Base-by-base conservation (phyloP, 306 rosid genomes). In the Carpinus viminea region DNA sequence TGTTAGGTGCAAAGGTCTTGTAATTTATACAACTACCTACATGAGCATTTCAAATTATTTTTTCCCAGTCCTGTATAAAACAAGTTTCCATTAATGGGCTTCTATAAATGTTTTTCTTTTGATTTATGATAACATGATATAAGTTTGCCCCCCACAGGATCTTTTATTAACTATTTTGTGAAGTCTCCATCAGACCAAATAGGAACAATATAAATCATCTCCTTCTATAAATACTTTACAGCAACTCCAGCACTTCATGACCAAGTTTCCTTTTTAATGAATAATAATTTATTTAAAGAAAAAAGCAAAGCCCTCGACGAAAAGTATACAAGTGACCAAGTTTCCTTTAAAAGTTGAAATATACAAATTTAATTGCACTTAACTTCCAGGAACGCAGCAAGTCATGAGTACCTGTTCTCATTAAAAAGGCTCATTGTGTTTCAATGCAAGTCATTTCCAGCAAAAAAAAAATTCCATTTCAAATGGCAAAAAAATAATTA, bases 111-210 rank as follows among this genome's bases (percentile, higher is more conserved):
- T 38, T 20, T 38, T 17, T 21, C 72, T 28, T 51, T n/a, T 5
- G 21, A 64, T 64, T 64, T 64, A 64, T 17, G 70, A 16, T 64
- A 64, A 64, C 47, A 64, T 34, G 13, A 64, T 34, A 64, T 38
- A 66, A 3, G 47, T 11, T 9, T 68, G 72, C 28, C 17, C 41
- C 26, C 26, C 52, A 41, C 17, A 24, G 70, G 45, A 64, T 64
- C 47, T 64, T 64, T 12, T 13, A 34, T 64, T 64, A 15, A 21
- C 70, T 64, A 61, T 64, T 7, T 62, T 34, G 47, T 34, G 46
- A 13, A 34, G 28, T 21, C n/a, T 52, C 57, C 34, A 9, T 11
- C 12, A 9, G 31, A 57, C 34, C 12, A 24, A 61, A 61, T 26
- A 13, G 43, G 68, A 61, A 26, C 43, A 61, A 61, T 3, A 28